Conservation (phyloP, 148 eudicot species). For the Chenopodium album region DNA sequence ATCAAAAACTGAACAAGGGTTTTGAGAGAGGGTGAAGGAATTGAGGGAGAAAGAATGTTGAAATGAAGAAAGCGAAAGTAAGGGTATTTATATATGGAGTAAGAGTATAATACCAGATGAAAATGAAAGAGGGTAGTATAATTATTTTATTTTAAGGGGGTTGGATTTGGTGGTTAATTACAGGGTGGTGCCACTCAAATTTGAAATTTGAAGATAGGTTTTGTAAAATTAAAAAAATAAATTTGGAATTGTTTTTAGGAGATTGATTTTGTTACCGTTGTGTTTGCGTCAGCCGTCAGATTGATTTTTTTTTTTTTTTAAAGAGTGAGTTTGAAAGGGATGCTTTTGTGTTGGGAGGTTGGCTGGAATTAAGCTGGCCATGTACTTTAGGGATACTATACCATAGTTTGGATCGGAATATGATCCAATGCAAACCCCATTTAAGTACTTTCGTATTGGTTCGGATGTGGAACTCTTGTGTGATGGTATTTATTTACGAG, state of each 20-base stretch:
- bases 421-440: neutral
- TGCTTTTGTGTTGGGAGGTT: constrained; percentile 1
- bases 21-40: neutral
- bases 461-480: too few relatives aligned
- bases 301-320: neutral
- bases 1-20: constrained; percentile 1
- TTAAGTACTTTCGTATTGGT: too few relatives aligned
- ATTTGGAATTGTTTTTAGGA: neutral
- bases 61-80: constrained; percentile 3
- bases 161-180: constrained; percentile 10
- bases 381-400: neutral
- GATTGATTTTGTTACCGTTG: constrained; percentile 35
- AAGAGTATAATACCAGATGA: neutral
- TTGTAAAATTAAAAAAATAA: neutral
- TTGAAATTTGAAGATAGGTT: constrained; percentile 32
- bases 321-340: neutral
- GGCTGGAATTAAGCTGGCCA: constrained; percentile 9
- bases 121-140: neutral
- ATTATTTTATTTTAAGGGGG: neutral
- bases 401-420: neutral
- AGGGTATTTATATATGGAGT: neutral
- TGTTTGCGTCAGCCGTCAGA: neutral
- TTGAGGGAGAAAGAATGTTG: constrained; percentile 1
- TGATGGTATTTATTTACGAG: too few relatives aligned
- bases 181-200: constrained; percentile 21